Percentiles rank a stretch among this genome's conserved stretches.
These are phyloP conservation scores for Pythium aquatile DNA, from an alignment of 352 stramenopile species.

Conservation along the genomic window DNA sequence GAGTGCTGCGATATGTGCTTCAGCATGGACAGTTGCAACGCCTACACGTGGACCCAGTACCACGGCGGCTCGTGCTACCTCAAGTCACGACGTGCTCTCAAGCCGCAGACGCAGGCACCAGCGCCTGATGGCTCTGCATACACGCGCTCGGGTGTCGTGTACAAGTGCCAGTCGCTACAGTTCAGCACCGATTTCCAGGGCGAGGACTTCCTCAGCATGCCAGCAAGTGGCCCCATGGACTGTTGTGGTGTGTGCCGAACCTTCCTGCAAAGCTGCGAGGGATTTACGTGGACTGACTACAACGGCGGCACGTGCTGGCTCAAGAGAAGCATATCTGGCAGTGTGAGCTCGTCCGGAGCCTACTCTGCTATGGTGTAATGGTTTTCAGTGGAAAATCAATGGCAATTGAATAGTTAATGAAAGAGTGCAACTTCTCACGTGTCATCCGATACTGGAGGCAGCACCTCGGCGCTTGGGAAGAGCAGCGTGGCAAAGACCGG, in stretches of 20 bases:
- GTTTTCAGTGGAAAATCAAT: not conserved
- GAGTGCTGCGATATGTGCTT: constrained; percentile 21
- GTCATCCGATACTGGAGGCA: constrained; percentile 35
- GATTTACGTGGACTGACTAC: constrained; percentile 40
- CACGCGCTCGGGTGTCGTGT: constrained; percentile 3
- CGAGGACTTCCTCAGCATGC: not conserved
- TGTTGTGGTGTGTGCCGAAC: constrained; percentile 8
- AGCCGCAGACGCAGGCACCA: not conserved
- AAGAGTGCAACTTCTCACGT: not conserved
- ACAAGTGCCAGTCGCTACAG: constrained; percentile 11
- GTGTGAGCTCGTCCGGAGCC: not conserved
- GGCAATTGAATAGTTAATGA: not conserved
- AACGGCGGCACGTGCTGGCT: constrained; percentile 57
- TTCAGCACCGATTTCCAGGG: constrained; percentile 7
- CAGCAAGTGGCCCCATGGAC: not conserved
- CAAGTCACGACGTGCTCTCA: not conserved
- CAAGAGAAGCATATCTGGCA: constrained; percentile 25
- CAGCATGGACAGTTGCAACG: not conserved
- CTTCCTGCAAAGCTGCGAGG: not conserved
- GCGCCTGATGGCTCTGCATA: constrained; percentile 15
- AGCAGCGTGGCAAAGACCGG: constrained; percentile 76
- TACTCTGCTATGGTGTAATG: not conserved
- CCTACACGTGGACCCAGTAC: constrained; percentile 20
- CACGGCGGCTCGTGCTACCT: constrained; percentile 18
- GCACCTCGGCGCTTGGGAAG: constrained; percentile 55